phyloP scores from a whole-genome alignment of 129 eudicot species.

The Apium graveolens region DNA sequence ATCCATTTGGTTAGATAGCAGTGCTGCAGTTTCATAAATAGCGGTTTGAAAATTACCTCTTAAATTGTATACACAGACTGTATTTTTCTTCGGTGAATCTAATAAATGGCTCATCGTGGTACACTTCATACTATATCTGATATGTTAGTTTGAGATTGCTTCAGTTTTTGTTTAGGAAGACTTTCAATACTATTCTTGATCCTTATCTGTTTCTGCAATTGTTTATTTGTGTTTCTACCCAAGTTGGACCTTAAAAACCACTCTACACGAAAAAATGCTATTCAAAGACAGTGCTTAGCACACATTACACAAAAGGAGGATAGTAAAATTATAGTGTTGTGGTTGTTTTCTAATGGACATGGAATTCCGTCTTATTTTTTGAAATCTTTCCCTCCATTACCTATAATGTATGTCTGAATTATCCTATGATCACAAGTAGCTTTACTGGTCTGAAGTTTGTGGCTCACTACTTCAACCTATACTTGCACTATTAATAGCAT shows the following conservation, averaged over 20 bases:
- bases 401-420: background rate
- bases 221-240: background rate
- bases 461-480: background rate
- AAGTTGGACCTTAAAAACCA: background rate
- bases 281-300: background rate
- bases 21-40: background rate
- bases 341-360: no score
- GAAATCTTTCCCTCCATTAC: background rate
- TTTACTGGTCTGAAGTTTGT: background rate
- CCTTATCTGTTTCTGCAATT: background rate
- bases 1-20: background rate
- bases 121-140: background rate
- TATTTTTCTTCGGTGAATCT: no score
- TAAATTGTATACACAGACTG: background rate
- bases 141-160: background rate
- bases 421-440: background rate
- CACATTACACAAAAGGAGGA: no score
- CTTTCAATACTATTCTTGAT: background rate
- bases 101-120: no score
- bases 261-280: background rate
- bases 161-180: background rate
- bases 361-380: background rate
- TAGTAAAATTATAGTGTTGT: no score
- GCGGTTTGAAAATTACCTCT: background rate
- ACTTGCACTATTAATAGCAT: background rate